A percentile compares a stretch with the other conserved stretches of the same genome.
These are phyloP conservation scores for Neonothopanus nambi DNA, from an alignment of 1,284 basidiomycete genomes.

Conservation along the genomic window DNA sequence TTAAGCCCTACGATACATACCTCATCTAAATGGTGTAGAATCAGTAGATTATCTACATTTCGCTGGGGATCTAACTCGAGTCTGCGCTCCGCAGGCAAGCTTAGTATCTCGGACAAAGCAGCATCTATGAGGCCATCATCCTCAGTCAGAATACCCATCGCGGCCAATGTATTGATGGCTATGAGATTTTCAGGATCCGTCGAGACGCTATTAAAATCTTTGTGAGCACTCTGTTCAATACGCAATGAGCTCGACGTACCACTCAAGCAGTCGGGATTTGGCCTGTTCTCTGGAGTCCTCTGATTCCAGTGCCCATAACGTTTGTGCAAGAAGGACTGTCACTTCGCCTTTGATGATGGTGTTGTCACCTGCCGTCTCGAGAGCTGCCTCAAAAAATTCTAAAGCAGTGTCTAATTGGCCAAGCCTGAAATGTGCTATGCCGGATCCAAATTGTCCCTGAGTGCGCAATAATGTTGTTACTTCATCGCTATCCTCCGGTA, in stretches of 20 bases:
- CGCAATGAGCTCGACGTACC: constrained; percentile 48
- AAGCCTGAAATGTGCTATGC: constrained; percentile 69
- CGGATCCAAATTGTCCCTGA: constrained; percentile 73
- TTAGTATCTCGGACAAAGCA: constrained; percentile 78
- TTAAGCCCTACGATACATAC: constrained; percentile 36
- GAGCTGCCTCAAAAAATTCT: constrained; percentile 63
- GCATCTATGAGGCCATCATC: constrained; percentile 87
- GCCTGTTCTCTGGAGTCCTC: constrained; percentile 77
- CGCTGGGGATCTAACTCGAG: constrained; percentile 63
- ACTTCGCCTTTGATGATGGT: constrained; percentile 61
- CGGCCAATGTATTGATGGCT: constrained; percentile 82
- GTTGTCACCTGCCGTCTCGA: constrained; percentile 55
- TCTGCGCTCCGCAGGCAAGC: constrained; percentile 63
- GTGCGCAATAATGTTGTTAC: constrained; percentile 43
- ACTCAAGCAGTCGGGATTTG: constrained; percentile 81
- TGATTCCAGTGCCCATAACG: constrained; percentile 79
- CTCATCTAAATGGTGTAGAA: constrained; percentile 66
- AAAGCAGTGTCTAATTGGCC: constrained; percentile 67
- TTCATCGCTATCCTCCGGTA: constrained; percentile 51
- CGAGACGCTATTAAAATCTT: constrained; percentile 49
- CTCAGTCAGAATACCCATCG: constrained; percentile 80
- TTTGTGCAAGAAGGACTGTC: constrained; percentile 76
- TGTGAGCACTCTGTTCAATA: background rate
- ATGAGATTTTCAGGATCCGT: constrained; percentile 71
- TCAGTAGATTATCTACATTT: constrained; percentile 67